Conservation (phyloP, 441 rosid genomes). For the Adansonia rubrostipa region DNA sequence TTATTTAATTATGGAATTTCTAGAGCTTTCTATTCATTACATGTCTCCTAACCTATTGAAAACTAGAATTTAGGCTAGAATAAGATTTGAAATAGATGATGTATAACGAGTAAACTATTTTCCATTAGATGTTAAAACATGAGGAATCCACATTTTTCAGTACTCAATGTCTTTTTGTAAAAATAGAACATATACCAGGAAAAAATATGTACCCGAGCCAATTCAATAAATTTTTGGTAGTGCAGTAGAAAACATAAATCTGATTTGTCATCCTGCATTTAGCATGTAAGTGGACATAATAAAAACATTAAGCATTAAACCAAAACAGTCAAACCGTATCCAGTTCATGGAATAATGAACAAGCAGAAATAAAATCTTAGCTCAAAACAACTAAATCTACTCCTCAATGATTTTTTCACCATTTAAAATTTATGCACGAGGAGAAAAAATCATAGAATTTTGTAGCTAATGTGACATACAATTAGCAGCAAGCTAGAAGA, state of each 20-base stretch:
- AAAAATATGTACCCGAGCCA: constrained; percentile 71
- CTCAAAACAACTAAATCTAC: neutral
- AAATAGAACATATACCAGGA: neutral
- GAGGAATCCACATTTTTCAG: neutral
- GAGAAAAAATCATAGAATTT: neutral
- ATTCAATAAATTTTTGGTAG: constrained; percentile 87
- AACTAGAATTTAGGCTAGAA: constrained; percentile 9
- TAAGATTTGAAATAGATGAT: neutral
- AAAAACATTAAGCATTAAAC: constrained; percentile 19
- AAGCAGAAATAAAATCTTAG: neutral
- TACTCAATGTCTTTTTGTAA: neutral
- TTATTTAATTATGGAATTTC: neutral
- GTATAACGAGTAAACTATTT: neutral
- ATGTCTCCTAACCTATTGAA: neutral
- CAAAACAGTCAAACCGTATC: neutral
- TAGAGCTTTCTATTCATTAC: neutral
- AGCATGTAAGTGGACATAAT: constrained; percentile 28
- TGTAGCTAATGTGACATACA: constrained; percentile 1
- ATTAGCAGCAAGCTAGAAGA: neutral
- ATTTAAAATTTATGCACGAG: neutral
- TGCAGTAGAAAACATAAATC: constrained; percentile 82
- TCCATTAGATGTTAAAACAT: neutral
- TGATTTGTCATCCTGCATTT: constrained; percentile 83
- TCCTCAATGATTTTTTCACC: neutral
- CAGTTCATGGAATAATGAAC: constrained; percentile 10